These are phyloP conservation scores for Neurospora sp. DNA, from an alignment of 2,329 filamentous ascomycete genomes.

Conservation along the genomic window DNA sequence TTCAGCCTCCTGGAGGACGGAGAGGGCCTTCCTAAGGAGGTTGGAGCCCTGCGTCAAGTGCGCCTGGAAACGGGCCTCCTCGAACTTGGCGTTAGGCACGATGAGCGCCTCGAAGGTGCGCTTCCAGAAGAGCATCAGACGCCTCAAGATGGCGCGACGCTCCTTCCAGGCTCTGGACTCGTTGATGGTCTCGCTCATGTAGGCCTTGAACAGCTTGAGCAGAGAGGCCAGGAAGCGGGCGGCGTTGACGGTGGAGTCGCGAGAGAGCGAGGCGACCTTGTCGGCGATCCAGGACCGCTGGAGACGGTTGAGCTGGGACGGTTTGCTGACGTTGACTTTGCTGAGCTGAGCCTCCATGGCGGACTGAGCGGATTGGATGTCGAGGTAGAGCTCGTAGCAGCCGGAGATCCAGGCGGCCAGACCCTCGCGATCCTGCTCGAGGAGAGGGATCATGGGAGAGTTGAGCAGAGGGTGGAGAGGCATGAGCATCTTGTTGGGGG, in stretches of 20 bases:
- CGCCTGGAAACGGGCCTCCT: constrained; percentile 55
- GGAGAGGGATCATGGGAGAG: constrained; percentile 36
- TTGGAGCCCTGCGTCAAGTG: constrained; percentile 44
- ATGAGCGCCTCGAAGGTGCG: constrained; percentile 40
- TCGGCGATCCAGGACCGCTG: constrained; percentile 48
- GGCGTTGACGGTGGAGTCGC: constrained; percentile 49
- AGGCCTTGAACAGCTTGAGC: constrained; percentile 32
- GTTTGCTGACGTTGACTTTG: constrained; percentile 34
- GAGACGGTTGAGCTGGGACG: constrained; percentile 47
- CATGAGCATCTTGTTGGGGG: constrained; percentile 25
- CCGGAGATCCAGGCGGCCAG: constrained; percentile 38
- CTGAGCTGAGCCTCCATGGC: constrained; percentile 31
- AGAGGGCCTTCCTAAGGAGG: constrained; percentile 27
- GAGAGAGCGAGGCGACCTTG: constrained; percentile 44
- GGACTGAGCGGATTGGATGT: constrained; percentile 32
- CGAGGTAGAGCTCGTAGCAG: constrained; percentile 40
- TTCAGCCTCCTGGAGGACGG: constrained; percentile 16
- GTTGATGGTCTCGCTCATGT: constrained; percentile 26
- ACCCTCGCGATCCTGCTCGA: constrained; percentile 26
- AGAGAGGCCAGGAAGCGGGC: constrained; percentile 38
- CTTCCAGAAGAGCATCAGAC: constrained; percentile 43
- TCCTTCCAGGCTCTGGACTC: constrained; percentile 21
- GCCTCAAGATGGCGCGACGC: constrained; percentile 22
- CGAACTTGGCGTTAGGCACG: constrained; percentile 31
- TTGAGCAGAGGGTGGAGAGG: constrained; percentile 53